phyloP scores from a whole-genome alignment of 169 alveolate species.

The Nephromyces sp. region DNA sequence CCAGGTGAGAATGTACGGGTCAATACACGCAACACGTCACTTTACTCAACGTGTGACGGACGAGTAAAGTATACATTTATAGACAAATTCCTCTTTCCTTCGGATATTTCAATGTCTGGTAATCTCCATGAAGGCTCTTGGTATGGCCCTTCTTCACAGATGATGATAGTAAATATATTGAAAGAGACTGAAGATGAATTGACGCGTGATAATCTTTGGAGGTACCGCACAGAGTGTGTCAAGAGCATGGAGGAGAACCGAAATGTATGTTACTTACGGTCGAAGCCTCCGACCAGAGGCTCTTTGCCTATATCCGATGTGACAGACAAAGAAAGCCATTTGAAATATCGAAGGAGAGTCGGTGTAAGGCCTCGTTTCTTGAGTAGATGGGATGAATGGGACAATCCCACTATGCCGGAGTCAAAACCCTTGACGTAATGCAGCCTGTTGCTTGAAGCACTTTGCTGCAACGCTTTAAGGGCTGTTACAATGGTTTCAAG shows the following conservation, averaged over 20 bases:
- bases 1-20: constrained; percentile 64
- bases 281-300: constrained; percentile 61
- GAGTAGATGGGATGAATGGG: constrained; percentile 54
- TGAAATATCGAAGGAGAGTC: too few relatives aligned
- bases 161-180: constrained; percentile 62
- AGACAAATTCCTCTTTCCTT: too few relatives aligned
- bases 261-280: constrained; percentile 48
- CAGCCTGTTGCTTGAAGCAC: too few relatives aligned
- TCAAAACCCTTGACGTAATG: too few relatives aligned
- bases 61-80: constrained; percentile 70
- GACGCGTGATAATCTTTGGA: constrained; percentile 62
- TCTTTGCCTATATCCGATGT: too few relatives aligned
- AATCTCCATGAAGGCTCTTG: too few relatives aligned
- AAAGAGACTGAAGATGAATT: constrained; percentile 69
- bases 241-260: constrained; percentile 65
- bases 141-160: constrained; percentile 25
- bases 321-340: too few relatives aligned
- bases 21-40: constrained; percentile 23
- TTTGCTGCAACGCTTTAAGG: too few relatives aligned
- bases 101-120: constrained; percentile 6
- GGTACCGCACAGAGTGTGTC: constrained; percentile 77
- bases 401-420: constrained; percentile 59
- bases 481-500: too few relatives aligned
- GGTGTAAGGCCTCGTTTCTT: constrained; percentile 56
- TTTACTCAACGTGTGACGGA: constrained; percentile 47